Conservation (phyloP, 495 filamentous ascomycete species). For the Penicillium parvum region DNA sequence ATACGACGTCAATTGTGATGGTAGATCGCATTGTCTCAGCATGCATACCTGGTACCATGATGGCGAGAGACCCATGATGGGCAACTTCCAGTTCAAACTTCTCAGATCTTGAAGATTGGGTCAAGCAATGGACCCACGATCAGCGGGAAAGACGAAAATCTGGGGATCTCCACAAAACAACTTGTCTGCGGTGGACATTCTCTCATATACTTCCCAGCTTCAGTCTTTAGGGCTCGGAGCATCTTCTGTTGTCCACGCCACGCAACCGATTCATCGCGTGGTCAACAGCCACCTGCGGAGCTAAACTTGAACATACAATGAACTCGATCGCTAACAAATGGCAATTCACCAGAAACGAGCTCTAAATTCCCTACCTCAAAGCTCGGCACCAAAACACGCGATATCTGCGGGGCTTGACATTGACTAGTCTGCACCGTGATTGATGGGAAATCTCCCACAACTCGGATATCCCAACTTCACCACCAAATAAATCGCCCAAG, state of each 20-base stretch:
- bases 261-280: constrained; percentile 5
- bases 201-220: constrained; percentile 3
- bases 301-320: neutral
- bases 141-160: constrained; percentile 10
- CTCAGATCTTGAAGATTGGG: neutral
- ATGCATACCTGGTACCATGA: constrained; percentile 51
- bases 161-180: constrained; percentile 21
- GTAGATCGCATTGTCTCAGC: neutral
- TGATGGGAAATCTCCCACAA: constrained; percentile 30
- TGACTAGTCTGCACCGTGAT: constrained; percentile 20
- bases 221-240: constrained; percentile 6
- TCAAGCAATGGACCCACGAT: constrained; percentile 5
- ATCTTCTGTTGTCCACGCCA: constrained; percentile 6
- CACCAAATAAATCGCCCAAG: neutral
- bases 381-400: neutral
- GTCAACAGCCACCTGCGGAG: neutral
- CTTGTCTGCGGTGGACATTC: constrained; percentile 2
- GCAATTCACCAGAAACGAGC: neutral
- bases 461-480: neutral
- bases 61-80: constrained; percentile 50
- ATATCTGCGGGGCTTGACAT: constrained; percentile 1
- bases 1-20: constrained; percentile 15
- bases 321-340: neutral
- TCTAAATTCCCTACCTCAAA: neutral
- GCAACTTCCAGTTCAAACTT: neutral